These are phyloP conservation scores for Entomortierella parvispora DNA, from an alignment of 192 early-diverging fungal species.

Conservation along the genomic window DNA sequence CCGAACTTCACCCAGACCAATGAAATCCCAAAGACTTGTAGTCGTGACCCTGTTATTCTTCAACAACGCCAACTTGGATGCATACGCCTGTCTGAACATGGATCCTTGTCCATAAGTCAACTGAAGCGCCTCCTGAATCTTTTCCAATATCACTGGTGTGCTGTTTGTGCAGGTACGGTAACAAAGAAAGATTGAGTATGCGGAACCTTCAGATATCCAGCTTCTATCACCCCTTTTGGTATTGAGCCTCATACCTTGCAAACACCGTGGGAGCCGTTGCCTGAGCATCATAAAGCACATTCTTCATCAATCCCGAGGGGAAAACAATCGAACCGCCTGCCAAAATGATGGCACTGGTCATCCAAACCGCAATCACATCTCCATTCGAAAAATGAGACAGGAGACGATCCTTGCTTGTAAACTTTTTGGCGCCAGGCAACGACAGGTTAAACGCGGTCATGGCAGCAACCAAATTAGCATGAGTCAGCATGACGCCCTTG, in stretches of 20 bases:
- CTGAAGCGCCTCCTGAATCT: constrained; percentile 42
- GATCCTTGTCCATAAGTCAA: constrained; percentile 38
- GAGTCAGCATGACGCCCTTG: constrained; percentile 89
- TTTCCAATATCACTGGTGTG: constrained; percentile 40
- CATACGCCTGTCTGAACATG: constrained; percentile 28
- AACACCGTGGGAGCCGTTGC: constrained; percentile 35
- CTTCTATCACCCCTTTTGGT: too few species aligned
- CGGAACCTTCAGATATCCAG: too few species aligned
- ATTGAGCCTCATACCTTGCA: constrained; percentile 43
- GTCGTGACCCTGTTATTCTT: constrained; percentile 17
- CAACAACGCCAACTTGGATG: constrained; percentile 23
- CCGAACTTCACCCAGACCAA: constrained; percentile 34
- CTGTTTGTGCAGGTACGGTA: constrained; percentile 3
- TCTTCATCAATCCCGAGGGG: constrained; percentile 45
- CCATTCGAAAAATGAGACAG: constrained; percentile 46
- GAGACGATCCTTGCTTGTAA: constrained; percentile 34
- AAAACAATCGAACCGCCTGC: constrained; percentile 36
- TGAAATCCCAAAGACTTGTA: constrained; percentile 44
- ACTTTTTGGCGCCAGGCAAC: constrained; percentile 18
- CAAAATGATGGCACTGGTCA: constrained; percentile 34
- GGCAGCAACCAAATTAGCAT: constrained; percentile 82
- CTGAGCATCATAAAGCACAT: constrained; percentile 43
- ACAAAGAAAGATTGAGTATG: background rate
- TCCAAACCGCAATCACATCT: constrained; percentile 35
- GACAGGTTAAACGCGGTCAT: constrained; percentile 30